Base-by-base conservation (phyloP, 2,329 filamentous ascomycete genomes). In the Ascochyta viciae-villosae region DNA sequence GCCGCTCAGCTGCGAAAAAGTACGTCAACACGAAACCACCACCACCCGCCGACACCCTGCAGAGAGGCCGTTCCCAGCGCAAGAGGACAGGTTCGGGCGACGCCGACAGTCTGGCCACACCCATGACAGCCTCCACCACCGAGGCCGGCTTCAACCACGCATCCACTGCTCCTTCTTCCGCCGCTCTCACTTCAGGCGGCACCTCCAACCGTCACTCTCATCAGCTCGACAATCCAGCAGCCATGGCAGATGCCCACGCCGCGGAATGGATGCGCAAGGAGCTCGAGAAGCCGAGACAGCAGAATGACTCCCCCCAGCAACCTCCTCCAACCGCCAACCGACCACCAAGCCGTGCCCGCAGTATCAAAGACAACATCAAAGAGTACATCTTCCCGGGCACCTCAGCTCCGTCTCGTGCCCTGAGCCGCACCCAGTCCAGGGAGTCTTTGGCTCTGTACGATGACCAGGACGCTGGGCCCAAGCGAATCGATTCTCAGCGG, bases 211-310 rank as follows among this genome's bases (percentile, higher is more conserved):
- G 78, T 23, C 71, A 67, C 12, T 80, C 78, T 10, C 70, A 69
- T 31, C 74, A 77, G 33, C 62, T 73, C 12, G 60, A 73, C 2
- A 66, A 57, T 34, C 67, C 72, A n/a, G 65, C 70, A 2, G 72
- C 74, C n/a, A 70, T 74, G 39, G 70, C 75, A 22, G 77, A 79
- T 46, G 68, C 73, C 9, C 66, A 73, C 13, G 73, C 77, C 35
- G 68, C 73, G 3, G 77, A 79, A 35, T 79, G 78, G 78, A 79
- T 80, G 76, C 74, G 73, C 15, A 64, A 69, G 33, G 77, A 80
- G 57, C 62, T 76, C 29, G 78, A 78, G 47, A 80, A 75, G 63
- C 70, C 74, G 42, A 64, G 63, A 24, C 63, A 66, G 19, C 61
- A 68, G 15, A 53, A 64, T 7, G 53, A 57, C 10, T 58, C 63